Conservation (phyloP, 768 basidiomycete species). For the Termitomyces sp. region DNA sequence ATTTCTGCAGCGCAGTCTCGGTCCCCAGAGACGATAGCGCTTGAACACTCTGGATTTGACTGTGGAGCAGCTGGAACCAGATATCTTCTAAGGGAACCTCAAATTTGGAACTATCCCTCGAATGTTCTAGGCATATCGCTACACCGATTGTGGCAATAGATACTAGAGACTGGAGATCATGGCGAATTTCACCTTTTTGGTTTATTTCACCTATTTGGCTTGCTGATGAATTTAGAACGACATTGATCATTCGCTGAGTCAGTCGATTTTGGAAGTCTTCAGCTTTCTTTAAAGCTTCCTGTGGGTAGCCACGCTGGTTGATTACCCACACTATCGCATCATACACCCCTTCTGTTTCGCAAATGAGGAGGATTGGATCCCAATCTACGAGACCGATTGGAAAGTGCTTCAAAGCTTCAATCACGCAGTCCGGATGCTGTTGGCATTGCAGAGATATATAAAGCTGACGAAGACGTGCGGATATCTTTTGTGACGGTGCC, state of each 20-base stretch:
- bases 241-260: conserved; percentile 35
- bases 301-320: conserved; percentile 56
- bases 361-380: conserved; percentile 47
- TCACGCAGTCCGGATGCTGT: conserved; percentile 59
- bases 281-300: conserved; percentile 61
- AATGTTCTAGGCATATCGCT: conserved; percentile 65
- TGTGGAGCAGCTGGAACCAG: conserved; percentile 83
- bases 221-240: conserved; percentile 21
- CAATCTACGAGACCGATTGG: conserved; percentile 52
- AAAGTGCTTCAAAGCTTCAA: conserved; percentile 53
- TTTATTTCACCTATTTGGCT: conserved; percentile 18
- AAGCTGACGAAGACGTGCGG: conserved; percentile 42
- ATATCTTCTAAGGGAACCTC: conserved; percentile 66
- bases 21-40: conserved; percentile 44
- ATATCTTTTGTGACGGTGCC: conserved; percentile 37
- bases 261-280: conserved; percentile 52
- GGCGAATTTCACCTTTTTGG: conserved; percentile 19
- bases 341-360: conserved; percentile 60
- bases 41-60: conserved; percentile 79
- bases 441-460: conserved; percentile 74
- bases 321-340: conserved; percentile 82
- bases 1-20: conserved; percentile 4
- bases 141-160: conserved; percentile 57
- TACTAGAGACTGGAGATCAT: conserved; percentile 44
- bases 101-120: conserved; percentile 33